Base-by-base conservation (phyloP, 495 filamentous ascomycete genomes). In the Barbatosphaeria neglecta region DNA sequence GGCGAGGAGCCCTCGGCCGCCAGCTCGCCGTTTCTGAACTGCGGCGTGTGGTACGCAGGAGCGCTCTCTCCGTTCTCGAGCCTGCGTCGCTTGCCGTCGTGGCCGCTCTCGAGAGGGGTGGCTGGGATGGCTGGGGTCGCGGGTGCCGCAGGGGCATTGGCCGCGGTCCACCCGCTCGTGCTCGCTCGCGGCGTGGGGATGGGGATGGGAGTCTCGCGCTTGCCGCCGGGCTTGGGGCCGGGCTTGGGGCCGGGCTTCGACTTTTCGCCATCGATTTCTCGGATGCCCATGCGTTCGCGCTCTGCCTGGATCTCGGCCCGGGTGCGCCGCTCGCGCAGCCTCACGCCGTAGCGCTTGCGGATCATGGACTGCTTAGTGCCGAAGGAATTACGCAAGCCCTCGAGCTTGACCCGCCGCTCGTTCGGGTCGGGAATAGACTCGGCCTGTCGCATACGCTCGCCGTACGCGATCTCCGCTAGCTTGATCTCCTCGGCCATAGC, bases 361-460 rank as follows among this genome's bases (percentile, higher is more conserved):
- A 72, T 68, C 50, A 66, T 70, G 31, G 67, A 69, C 38, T 73
- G 67, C 45, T 72, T 73, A 3, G 69, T 73, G 16, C 65, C 67
- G 39, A 69, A 72, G 22, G 61, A 61, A 31, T 70, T 71, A 9
- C 67, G 63, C 0, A 74, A 51, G 13, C 66, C 65, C 1, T 68
- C 68, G 4, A 73, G 41, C 43, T 51, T 65, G 9, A 20, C 15
- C 7, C 55, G 54, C 6, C 62, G 57, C 20, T 52, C 45, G 4
- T 54, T 56, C 22, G 64, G 61, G 44, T 72, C 66, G 1, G 41
- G 24, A 11, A 66, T 63, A 1, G 8, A 15, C 41, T 67, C 58
- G 1, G 63, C 65, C 44, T 70, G 65, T 7, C 56, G 56, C 27
- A 71, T 67, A 20, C 66, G 57, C 18, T 57, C 51, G 1, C 51